These are phyloP conservation scores for Fusarium sarcochroum DNA, from an alignment of 2,329 filamentous ascomycete species.

Conservation along the genomic window DNA sequence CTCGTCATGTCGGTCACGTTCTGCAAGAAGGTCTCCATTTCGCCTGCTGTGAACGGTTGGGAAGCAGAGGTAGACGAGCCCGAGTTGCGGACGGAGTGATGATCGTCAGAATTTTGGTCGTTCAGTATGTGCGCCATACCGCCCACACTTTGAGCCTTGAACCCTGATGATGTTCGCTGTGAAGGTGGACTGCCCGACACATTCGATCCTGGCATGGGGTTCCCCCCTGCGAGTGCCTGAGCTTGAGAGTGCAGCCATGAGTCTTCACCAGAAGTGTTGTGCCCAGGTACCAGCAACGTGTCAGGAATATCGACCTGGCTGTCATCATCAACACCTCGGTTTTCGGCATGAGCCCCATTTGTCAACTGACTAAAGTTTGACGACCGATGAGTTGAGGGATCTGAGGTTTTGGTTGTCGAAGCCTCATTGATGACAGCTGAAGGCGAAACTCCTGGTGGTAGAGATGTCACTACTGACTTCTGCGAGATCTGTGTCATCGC, in stretches of 20 bases:
- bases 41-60: conserved; percentile 63
- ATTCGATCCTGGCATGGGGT: conserved; percentile 47
- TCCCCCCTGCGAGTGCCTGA: conserved; percentile 62
- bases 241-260: conserved; percentile 72
- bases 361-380: conserved; percentile 78
- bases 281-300: conserved; percentile 64
- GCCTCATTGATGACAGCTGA: conserved; percentile 82
- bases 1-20: conserved; percentile 77
- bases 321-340: conserved; percentile 51
- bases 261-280: conserved; percentile 66
- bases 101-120: conserved; percentile 56
- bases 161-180: conserved; percentile 51
- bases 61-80: conserved; percentile 60
- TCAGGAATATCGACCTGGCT: conserved; percentile 65
- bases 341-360: conserved; percentile 72
- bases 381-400: conserved; percentile 74
- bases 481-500: conserved; percentile 75
- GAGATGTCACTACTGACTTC: conserved; percentile 69
- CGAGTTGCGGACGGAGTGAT: conserved; percentile 48
- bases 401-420: conserved; percentile 92
- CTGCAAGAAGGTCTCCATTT: conserved; percentile 71
- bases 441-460: conserved; percentile 71
- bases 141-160: conserved; percentile 50
- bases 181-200: conserved; percentile 56
- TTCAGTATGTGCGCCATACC: conserved; percentile 58